A percentile compares a stretch with the other conserved stretches of the same genome.
These are phyloP conservation scores for Stevia rebaudiana DNA, from an alignment of 140 eudicot genomes.

Conservation along the genomic window DNA sequence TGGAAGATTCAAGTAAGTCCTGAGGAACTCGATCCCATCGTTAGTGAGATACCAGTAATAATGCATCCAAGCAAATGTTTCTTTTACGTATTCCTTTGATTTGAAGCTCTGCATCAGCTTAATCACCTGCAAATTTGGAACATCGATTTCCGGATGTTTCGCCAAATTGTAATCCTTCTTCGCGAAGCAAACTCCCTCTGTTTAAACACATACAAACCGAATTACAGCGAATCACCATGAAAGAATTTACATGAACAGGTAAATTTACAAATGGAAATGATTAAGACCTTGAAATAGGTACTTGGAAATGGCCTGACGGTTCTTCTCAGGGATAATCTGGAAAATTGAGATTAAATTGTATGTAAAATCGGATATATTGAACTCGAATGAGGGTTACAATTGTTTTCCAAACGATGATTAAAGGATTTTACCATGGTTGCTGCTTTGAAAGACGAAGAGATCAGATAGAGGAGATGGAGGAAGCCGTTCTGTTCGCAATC, in stretches of 20 bases:
- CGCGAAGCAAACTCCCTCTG: constrained; percentile 93
- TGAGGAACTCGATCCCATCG: constrained; percentile 83
- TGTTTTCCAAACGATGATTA: too few species aligned
- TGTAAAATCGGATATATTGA: too few species aligned
- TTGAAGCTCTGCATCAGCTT: constrained; percentile 98
- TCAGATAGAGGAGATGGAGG: too few species aligned
- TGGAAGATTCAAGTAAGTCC: constrained; percentile 84
- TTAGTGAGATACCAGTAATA: constrained; percentile 89
- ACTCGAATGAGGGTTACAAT: too few species aligned
- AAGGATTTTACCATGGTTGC: too few species aligned
- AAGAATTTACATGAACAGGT: neutral
- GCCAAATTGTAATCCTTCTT: constrained; percentile 89
- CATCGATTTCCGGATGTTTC: constrained; percentile 90
- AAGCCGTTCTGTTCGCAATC: too few species aligned
- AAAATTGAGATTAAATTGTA: too few species aligned
- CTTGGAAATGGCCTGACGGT: constrained; percentile 83
- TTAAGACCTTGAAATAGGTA: constrained; percentile 85
- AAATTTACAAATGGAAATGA: neutral
- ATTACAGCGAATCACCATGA: neutral
- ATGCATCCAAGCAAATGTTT: constrained; percentile 96
- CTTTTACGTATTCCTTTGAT: constrained; percentile 84
- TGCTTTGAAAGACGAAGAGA: too few species aligned
- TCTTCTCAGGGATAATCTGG: constrained; percentile 88
- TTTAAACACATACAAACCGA: neutral
- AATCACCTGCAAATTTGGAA: constrained; percentile 85